These are phyloP conservation scores for Naematelia aurantialba DNA, from an alignment of 768 basidiomycete genomes.

Conservation along the genomic window DNA sequence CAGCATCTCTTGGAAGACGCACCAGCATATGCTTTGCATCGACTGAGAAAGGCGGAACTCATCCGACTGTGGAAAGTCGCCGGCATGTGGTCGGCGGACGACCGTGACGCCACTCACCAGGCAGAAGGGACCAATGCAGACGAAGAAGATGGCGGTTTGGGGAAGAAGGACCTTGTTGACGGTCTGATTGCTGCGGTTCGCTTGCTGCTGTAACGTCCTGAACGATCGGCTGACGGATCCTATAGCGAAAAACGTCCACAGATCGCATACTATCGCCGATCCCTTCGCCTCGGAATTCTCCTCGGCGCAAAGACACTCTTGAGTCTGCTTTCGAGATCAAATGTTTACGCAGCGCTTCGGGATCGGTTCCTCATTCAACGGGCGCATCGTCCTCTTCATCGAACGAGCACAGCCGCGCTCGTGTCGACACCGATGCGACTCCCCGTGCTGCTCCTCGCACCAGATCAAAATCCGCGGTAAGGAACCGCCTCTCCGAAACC, in stretches of 20 bases:
- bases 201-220: not conserved
- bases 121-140: slow-evolving; percentile 22
- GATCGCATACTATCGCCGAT: slow-evolving; percentile 13
- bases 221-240: slow-evolving; percentile 3
- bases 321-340: slow-evolving; percentile 17
- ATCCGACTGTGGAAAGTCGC: slow-evolving; percentile 48
- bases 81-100: slow-evolving; percentile 40
- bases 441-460: slow-evolving; percentile 27
- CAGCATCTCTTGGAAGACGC: slow-evolving; percentile 44
- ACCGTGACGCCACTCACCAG: slow-evolving; percentile 15
- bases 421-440: slow-evolving; percentile 24
- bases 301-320: slow-evolving; percentile 15
- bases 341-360: slow-evolving; percentile 6
- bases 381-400: slow-evolving; percentile 15
- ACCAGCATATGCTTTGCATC: slow-evolving; percentile 38
- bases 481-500: not conserved
- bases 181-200: slow-evolving; percentile 45
- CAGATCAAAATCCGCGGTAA: slow-evolving; percentile 6
- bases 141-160: slow-evolving; percentile 28
- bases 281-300: slow-evolving; percentile 14
- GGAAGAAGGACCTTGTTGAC: slow-evolving; percentile 47
- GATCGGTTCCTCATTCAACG: slow-evolving; percentile 16
- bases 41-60: slow-evolving; percentile 46
- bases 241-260: slow-evolving; percentile 5
- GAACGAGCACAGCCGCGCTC: slow-evolving; percentile 1